phyloP scores from a whole-genome alignment of 2,329 filamentous ascomycete genomes.

The Falciphora oryzae region DNA sequence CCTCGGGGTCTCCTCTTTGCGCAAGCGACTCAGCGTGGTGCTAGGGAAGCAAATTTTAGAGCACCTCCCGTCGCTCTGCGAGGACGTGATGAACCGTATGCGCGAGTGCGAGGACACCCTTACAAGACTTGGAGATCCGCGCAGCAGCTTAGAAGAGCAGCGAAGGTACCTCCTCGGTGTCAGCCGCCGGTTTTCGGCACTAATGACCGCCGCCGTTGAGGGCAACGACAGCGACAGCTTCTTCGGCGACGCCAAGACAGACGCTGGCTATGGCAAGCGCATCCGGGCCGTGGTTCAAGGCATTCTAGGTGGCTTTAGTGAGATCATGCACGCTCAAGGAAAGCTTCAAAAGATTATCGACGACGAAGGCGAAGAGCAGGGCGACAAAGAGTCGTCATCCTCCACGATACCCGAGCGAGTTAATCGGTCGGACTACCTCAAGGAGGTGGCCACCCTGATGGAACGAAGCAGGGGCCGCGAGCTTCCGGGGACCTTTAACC shows the following conservation, averaged over 20 bases:
- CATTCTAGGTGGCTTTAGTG: slow-evolving; percentile 39
- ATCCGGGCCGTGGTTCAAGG: slow-evolving; percentile 51
- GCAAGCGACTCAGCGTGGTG: slow-evolving; percentile 42
- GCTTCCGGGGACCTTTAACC: slow-evolving; percentile 30
- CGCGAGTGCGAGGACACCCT: slow-evolving; percentile 31
- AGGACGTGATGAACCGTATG: slow-evolving; percentile 34
- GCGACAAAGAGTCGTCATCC: too few species aligned
- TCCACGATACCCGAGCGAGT: background rate
- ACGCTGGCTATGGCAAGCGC: slow-evolving; percentile 32
- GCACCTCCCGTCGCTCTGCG: slow-evolving; percentile 39
- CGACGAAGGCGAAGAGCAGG: slow-evolving; percentile 2
- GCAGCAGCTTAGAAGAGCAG: slow-evolving; percentile 15
- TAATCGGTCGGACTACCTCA: slow-evolving; percentile 14
- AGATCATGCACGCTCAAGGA: slow-evolving; percentile 35
- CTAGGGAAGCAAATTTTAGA: slow-evolving; percentile 40
- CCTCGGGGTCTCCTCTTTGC: slow-evolving; percentile 44
- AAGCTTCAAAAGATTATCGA: slow-evolving; percentile 30
- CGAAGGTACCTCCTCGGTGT: slow-evolving; percentile 23
- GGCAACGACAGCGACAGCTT: slow-evolving; percentile 23
- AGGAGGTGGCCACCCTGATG: slow-evolving; percentile 23
- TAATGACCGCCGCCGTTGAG: slow-evolving; percentile 23
- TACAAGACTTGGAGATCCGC: slow-evolving; percentile 28
- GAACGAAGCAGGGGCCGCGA: slow-evolving; percentile 25
- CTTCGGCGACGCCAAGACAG: slow-evolving; percentile 15
- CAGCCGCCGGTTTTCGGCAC: slow-evolving; percentile 20